Base-by-base conservation (phyloP, 257 asterid genomes). In the Solanum chilense region DNA sequence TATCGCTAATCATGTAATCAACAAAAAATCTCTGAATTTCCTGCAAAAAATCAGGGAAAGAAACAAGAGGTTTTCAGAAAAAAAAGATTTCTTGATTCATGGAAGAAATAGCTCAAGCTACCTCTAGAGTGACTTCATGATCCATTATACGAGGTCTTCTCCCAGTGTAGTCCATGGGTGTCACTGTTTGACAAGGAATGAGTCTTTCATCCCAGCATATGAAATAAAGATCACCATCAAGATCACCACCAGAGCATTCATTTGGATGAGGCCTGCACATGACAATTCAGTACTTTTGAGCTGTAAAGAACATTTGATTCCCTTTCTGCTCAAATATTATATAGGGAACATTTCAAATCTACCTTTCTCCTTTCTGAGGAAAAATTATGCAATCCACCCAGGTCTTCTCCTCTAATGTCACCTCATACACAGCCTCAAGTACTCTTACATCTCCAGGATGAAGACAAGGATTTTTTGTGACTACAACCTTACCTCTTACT, bases 201-300 rank as follows among this genome's bases (percentile, higher is more conserved):
- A 97, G 94, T 86, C 70, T 91, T 88, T 90, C 86, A 52, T 95
- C 99, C 99, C 98, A 97, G 93, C 99, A 95, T 83, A 97, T 87
- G 52, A 95, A 97, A 89, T 97, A 97, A 37, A 92, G 90, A 89
- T 97, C 99, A 56, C 99, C 99, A 88, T 97, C 99, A 85, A 97
- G 99, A 91, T 97, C 99, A 76, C 99, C 99, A 78, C 99, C 98
- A 13, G 99, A 96, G 91, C 99, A 96, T 93, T 96, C 99, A 87
- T 94, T 96, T 31, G 99, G 98, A 88, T 96, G 99, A 89, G 99
- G 99, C 98, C 99, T 95, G 94, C 74, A 90, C 88, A 85, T 85
- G 83, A 71, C 25, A 62, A 23, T 49, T 83, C 84, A 81, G 27
- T 49, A 20, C 20, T 81, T 41, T 4, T 80, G 69, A 81, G 45